Evolutionary conservation across 306 rosid species (phyloP), one percentile per base, ranked within the genome.

Genomic region (Dalbergia cultrata): DNA sequence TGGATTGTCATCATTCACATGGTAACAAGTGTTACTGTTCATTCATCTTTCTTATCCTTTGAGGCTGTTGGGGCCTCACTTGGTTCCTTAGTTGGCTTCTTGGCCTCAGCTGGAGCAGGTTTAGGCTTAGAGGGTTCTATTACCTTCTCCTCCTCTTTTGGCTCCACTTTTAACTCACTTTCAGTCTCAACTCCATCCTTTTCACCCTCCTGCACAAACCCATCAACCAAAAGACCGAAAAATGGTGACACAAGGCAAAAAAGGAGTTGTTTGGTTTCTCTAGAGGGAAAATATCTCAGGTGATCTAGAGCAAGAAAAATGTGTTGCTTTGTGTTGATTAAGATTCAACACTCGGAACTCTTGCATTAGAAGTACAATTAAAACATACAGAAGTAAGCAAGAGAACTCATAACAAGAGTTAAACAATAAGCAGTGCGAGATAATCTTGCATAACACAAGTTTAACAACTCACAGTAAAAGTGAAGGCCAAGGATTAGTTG

Each of bases 111-210:
- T 64, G 63, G 82, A 11, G 7, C 66, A 33, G 61, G 18, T n/a
- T 31, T 8, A 13, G 59, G 43, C 35, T 45, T 8, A 47, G 68
- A 13, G 5, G 49, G 58, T 35, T 84, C 85, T 12, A 61, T 82
- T 50, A 49, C 75, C 49, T 65, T 74, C 21, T 65, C 61, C 39
- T 67, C 83, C 33, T 78, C 82, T 59, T 79, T 77, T 14, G 93
- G 69, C 63, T 57, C 84, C 3, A 76, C 82, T 67, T 77, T 87
- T 9, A 68, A 53, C 62, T 74, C 14, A 21, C 33, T 73, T 81
- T 65, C 14, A 33, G 39, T 77, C 76, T 83, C 74, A 7, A 74
- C 88, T 67, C 26, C 26, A 0, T 22, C 26, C 26, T 49, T 60
- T 11, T 54, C 67, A 9, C 21, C 80, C 68, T 43, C 86, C 82